Evolutionary conservation across 2,329 filamentous ascomycete genomes (phyloP).

Genomic region (Trichoderma hamatum): DNA sequence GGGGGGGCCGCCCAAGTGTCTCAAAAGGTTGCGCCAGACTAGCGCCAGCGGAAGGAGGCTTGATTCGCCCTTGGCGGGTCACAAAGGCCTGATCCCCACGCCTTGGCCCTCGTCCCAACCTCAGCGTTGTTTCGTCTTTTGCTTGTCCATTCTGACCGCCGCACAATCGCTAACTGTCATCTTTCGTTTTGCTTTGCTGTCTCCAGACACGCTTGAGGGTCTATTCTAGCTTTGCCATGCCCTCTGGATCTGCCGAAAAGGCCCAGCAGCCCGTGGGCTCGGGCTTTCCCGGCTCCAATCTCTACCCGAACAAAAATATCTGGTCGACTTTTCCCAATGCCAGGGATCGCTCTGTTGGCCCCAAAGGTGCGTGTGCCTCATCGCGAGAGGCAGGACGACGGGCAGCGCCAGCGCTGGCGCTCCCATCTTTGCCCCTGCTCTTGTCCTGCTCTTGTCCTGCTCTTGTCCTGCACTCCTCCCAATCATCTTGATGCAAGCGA

Average conservation of each 20-base stretch:
- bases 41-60: slow-evolving; percentile 36
- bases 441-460: no score
- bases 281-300: slow-evolving; percentile 40
- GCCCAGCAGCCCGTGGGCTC: slow-evolving; percentile 46
- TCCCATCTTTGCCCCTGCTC: not conserved
- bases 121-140: slow-evolving; percentile 23
- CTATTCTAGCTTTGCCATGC: slow-evolving; percentile 46
- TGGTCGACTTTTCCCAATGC: slow-evolving; percentile 41
- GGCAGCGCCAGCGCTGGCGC: slow-evolving; percentile 1
- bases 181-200: slow-evolving; percentile 23
- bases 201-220: slow-evolving; percentile 43
- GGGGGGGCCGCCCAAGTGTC: slow-evolving; percentile 41
- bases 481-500: not conserved
- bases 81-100: slow-evolving; percentile 28
- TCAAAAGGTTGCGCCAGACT: slow-evolving; percentile 41
- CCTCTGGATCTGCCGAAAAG: slow-evolving; percentile 39
- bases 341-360: slow-evolving; percentile 46
- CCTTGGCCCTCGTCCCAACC: slow-evolving; percentile 27
- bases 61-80: slow-evolving; percentile 36
- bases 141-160: slow-evolving; percentile 29
- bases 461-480: not conserved
- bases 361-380: slow-evolving; percentile 50
- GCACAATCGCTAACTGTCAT: slow-evolving; percentile 30
- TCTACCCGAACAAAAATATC: slow-evolving; percentile 44
- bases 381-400: not conserved